Percentiles rank a stretch among this genome's conserved stretches.
Evolutionary conservation across 345 rosid species (phyloP).

Genomic region (Mangifera indica): DNA sequence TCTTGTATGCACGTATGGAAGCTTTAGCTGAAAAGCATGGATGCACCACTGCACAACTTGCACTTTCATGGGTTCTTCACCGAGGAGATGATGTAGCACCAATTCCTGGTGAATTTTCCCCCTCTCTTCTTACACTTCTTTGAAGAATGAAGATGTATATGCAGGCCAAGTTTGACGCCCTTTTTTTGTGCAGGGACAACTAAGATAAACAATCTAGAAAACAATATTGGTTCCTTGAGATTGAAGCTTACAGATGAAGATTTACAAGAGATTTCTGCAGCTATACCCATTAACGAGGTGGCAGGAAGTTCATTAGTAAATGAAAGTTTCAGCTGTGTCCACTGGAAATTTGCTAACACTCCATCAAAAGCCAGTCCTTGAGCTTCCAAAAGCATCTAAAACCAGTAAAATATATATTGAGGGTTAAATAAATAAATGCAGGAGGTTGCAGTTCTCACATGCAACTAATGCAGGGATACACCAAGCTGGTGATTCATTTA

Average conservation of each 20-base stretch:
- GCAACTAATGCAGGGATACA: too few relatives aligned
- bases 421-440: too few relatives aligned
- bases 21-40: constrained; percentile 23
- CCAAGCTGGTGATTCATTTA: too few relatives aligned
- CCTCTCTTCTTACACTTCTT: too few relatives aligned
- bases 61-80: constrained; percentile 38
- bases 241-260: constrained; percentile 24
- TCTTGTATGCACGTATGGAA: constrained; percentile 27
- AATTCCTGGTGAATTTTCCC: constrained; percentile 23
- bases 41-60: constrained; percentile 36
- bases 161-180: too few relatives aligned
- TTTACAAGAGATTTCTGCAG: constrained; percentile 20
- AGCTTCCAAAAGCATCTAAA: background rate
- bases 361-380: constrained; percentile 10
- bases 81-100: constrained; percentile 36
- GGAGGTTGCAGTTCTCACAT: too few relatives aligned
- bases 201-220: constrained; percentile 20
- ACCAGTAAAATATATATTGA: background rate
- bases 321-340: fast-evolving
- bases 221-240: constrained; percentile 21
- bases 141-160: too few relatives aligned
- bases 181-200: constrained; percentile 23
- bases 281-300: constrained; percentile 17
- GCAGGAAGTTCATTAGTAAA: constrained; percentile 10
- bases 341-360: constrained; percentile 27